Percentiles rank a stretch among this genome's conserved stretches.
These are phyloP conservation scores for Priceomyces castillae DNA, from an alignment of 805 yeast genomes.

Conservation along the genomic window DNA sequence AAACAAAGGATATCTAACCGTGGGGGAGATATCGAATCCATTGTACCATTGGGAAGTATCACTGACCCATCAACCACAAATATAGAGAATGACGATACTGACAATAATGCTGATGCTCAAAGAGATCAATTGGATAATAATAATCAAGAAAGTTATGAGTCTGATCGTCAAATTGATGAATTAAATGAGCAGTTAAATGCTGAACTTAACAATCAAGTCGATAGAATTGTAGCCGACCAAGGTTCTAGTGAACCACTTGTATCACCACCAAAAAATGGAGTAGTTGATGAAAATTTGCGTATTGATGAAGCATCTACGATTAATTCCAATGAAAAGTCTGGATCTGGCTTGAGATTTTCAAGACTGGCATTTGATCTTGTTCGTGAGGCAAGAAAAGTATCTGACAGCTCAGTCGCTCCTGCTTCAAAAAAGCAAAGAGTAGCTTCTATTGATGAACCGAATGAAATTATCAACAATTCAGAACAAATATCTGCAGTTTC, in stretches of 20 bases:
- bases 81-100: background rate
- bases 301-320: background rate
- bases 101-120: background rate
- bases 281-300: background rate
- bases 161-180: background rate
- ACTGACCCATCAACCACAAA: background rate
- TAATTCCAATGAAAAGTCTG: background rate
- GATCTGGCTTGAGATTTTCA: conserved; percentile 11
- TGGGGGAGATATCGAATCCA: background rate
- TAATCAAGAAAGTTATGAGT: background rate
- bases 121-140: background rate
- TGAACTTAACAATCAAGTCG: background rate
- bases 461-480: background rate
- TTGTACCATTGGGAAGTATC: background rate
- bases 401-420: conserved; percentile 5
- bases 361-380: conserved; percentile 18
- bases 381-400: conserved; percentile 4
- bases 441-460: conserved; percentile 9
- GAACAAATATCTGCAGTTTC: conserved; percentile 9
- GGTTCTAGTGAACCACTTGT: background rate
- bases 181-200: background rate
- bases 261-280: background rate
- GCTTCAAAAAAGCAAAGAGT: conserved; percentile 13
- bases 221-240: background rate
- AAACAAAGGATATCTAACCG: conserved; percentile 1